Conservation (phyloP, 768 basidiomycete genomes). For the Galerina sulciceps region DNA sequence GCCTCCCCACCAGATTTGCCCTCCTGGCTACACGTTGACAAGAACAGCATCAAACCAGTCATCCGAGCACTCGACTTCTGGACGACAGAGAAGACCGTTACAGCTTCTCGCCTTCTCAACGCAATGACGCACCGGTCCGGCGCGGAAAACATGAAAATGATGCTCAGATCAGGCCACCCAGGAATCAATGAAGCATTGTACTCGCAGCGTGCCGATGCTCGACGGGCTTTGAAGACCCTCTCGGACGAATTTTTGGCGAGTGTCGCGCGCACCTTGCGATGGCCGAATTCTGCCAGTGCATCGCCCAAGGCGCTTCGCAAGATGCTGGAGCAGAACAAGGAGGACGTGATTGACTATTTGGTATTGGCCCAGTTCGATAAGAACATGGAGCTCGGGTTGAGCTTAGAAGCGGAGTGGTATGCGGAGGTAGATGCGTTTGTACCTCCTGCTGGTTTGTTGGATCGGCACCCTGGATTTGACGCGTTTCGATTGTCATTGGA, state of each 20-base stretch:
- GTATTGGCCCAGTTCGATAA: conserved; percentile 17
- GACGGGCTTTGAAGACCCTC: neutral
- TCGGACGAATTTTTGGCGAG: neutral
- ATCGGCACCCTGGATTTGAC: conserved; percentile 4
- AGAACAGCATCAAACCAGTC: conserved; percentile 16
- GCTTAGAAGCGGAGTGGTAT: conserved; percentile 27
- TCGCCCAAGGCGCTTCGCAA: neutral
- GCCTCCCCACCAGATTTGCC: conserved; percentile 18
- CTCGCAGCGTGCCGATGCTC: neutral
- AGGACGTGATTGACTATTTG: conserved; percentile 10
- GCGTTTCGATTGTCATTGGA: neutral
- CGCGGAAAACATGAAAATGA: neutral
- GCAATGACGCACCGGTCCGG: neutral
- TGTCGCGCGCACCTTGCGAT: neutral
- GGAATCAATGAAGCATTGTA: neutral
- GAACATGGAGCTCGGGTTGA: conserved; percentile 9
- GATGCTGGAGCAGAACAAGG: neutral
- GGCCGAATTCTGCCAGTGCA: neutral
- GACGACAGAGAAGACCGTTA: conserved; percentile 13
- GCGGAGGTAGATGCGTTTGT: conserved; percentile 21
- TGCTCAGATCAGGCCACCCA: neutral
- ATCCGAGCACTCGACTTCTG: conserved; percentile 21
- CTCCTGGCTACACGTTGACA: conserved; percentile 23
- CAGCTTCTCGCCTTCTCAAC: neutral
- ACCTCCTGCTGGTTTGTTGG: conserved; percentile 25